Conservation (phyloP, 306 rosid species). For the Quercus parvula region DNA sequence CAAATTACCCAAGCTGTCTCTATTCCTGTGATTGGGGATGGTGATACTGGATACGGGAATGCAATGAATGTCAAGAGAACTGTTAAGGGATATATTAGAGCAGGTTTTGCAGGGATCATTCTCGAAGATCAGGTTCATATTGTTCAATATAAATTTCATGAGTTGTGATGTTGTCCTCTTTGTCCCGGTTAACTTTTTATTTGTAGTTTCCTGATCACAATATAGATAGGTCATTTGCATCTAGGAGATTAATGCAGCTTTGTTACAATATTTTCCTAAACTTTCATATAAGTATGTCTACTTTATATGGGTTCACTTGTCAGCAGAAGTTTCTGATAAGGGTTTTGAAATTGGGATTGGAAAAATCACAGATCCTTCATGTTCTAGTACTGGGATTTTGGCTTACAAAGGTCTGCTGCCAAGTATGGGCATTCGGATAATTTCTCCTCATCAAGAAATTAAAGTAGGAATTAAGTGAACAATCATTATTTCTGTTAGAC, state of each 20-base stretch:
- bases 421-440: neutral
- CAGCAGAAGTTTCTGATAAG: neutral
- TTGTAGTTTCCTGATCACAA: neutral
- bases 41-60: conserved; percentile 86
- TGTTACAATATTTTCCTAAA: neutral
- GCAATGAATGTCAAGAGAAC: conserved; percentile 90
- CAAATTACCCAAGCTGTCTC: conserved; percentile 66
- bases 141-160: neutral
- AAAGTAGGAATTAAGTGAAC: neutral
- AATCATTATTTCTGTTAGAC: neutral
- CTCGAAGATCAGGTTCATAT: conserved; percentile 82
- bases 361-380: neutral
- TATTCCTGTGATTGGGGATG: conserved; percentile 86
- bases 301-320: neutral
- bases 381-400: neutral
- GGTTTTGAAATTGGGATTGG: neutral
- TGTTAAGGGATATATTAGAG: conserved; percentile 67
- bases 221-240: neutral
- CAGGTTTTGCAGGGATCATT: conserved; percentile 83
- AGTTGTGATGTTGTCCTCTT: neutral
- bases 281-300: neutral
- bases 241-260: neutral
- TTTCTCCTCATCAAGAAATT: neutral
- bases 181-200: neutral
- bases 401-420: neutral